Base-by-base conservation (phyloP, 177 flowering plant species). In the Telopea speciosissima region DNA sequence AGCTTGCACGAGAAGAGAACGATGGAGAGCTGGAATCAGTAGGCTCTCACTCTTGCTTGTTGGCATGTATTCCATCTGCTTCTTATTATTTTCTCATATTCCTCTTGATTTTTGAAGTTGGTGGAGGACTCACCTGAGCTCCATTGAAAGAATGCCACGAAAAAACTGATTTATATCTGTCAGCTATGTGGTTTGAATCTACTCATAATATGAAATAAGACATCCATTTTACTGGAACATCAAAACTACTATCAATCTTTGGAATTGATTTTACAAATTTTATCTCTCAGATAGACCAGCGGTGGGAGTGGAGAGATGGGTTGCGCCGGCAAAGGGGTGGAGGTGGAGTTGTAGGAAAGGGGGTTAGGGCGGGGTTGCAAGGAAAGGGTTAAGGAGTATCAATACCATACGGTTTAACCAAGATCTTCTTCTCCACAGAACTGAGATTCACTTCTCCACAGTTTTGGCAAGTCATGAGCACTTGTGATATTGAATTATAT, bases 11-110 rank as follows among this genome's bases (percentile, higher is more conserved):
- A 19, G 99, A 95, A 67, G 98, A 95, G 83, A 82, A 83, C 73
- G 99, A 93, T 72, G 25, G 74, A 23, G 96, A 91, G 74, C 73
- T 93, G 90, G 96, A 93, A 95, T 86, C 71, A 94, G 99, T 93
- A 89, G 85, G 97, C 85, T 42, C 80, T 82, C 71, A 64, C 71
- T 78, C 75, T 80, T 81, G 77, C 71, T 71, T 72, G n/a, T 62
- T 86, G 88, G 94, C 94, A 84, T 85, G 88, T 86, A 68, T 69
- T 77, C 58, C 23, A 66, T 77, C 78, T 70, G 63, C 56, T 61
- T 62, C 28, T 49, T 61, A 9, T 63, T 54, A 6, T 61, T 17
- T 14, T 21, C 66, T 65, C 3, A 24, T 21, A 2, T 16, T n/a
- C 1, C n/a, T 16, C 17, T 31, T 61, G 21, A 66, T 62, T 70